Base-by-base conservation (phyloP, 768 basidiomycete species). In the Suillus alpinus region DNA sequence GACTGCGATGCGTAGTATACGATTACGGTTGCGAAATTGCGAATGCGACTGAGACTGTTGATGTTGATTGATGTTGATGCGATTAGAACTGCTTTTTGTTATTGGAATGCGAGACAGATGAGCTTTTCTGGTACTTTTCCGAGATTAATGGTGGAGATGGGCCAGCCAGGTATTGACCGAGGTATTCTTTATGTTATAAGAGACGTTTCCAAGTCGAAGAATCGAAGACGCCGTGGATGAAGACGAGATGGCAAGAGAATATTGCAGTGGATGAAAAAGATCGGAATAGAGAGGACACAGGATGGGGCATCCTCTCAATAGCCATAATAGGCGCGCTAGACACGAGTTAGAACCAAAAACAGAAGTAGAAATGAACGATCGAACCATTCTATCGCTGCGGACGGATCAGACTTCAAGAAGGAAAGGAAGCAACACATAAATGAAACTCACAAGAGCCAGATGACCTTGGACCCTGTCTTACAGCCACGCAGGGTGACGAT, bases 381-480 rank as follows among this genome's bases (percentile, higher is more conserved):
- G 43, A 66, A 83, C 82, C 85, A 86, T 86, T 71, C 83, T 79
- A 67, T 86, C 85, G 65, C 85, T 85, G 62, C 18, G 41, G 31
- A 23, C n/a, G 9, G n/a, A 57, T 46, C 6, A 43, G 63, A 57
- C 64, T 65, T 56, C 49, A 43, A 6, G 37, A 23, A 32, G 29
- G 18, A 20, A 18, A 31, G 23, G 59, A 34, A 18, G 41, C n/a
- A 37, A 14, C 47, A 49, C 23, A 60, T 49, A 26, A 63, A 47
- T 47, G 29, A 37, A 41, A 56, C 81, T 52, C 70, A 83, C 82
- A 94, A 94, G 55, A 94, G 80, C 92, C 92, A 94, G 69, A 94
- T 94, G 68, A 94, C 91, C 70, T 92, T 93, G 1, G 92, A 93
- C 31, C 92, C 92, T 1, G 92, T 92, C 80, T 94, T 94, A 71